Evolutionary conservation across 805 yeast species (phyloP).

Genomic region (Kockiozyma suomiensis): DNA sequence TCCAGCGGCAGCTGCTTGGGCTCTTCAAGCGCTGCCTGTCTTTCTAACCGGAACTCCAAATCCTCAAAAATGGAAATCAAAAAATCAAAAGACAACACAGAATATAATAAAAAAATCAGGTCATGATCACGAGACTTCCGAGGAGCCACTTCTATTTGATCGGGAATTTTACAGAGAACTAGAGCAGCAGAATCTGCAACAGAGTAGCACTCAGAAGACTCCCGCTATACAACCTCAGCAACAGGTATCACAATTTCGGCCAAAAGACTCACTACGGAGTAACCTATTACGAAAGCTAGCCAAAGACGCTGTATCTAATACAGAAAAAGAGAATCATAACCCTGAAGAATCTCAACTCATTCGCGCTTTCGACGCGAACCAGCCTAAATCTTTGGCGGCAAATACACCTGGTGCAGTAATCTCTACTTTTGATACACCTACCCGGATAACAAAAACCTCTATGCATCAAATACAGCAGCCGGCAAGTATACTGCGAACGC

Average conservation of each 20-base stretch:
- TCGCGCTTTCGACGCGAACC: not conserved
- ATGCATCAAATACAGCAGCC: conserved; percentile 1
- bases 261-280: conserved; percentile 1
- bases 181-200: not conserved
- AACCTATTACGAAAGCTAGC: not conserved
- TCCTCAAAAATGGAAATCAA: not conserved
- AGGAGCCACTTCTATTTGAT: not conserved
- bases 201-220: not conserved
- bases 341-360: not conserved
- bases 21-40: conserved; percentile 33
- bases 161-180: not conserved
- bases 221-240: not conserved
- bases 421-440: conserved; percentile 21
- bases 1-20: conserved; percentile 36
- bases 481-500: conserved; percentile 31
- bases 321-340: conserved; percentile 1
- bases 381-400: not conserved
- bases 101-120: not conserved
- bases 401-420: not conserved
- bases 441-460: conserved; percentile 3
- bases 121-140: no score
- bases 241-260: not conserved
- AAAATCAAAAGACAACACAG: not conserved
- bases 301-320: not conserved
- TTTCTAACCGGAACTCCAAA: conserved; percentile 34